Evolutionary conservation across 345 rosid species (phyloP).

Genomic region (Limnanthes douglasii): DNA sequence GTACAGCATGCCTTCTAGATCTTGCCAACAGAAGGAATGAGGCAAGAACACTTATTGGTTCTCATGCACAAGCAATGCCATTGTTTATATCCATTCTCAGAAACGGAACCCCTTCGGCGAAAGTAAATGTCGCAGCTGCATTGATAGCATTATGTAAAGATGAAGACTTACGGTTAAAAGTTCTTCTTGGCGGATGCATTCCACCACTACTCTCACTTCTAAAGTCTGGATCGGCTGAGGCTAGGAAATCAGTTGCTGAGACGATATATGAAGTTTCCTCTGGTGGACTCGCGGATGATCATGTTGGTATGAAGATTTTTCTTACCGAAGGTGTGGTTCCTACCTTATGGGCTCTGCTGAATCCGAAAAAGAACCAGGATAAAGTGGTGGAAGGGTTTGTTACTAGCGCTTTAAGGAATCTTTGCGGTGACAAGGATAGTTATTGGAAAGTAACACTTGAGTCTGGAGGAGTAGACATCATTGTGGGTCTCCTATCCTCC

Average conservation of each 20-base stretch:
- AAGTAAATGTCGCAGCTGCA: slow-evolving; percentile 56
- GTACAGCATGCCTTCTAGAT: slow-evolving; percentile 52
- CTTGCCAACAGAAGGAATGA: slow-evolving; percentile 59
- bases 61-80: slow-evolving; percentile 75
- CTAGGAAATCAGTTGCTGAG: slow-evolving; percentile 67
- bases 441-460: slow-evolving; percentile 62
- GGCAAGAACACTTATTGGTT: slow-evolving; percentile 55
- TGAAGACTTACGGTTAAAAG: slow-evolving; percentile 57
- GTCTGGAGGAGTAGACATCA: slow-evolving; percentile 62
- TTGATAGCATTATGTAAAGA: slow-evolving; percentile 63
- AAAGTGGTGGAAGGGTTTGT: slow-evolving; percentile 66
- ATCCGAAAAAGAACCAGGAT: slow-evolving; percentile 45
- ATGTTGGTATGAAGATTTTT: slow-evolving; percentile 74
- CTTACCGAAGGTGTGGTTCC: slow-evolving; percentile 80
- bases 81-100: slow-evolving; percentile 70
- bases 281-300: slow-evolving; percentile 68
- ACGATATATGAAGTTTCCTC: slow-evolving; percentile 76
- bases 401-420: slow-evolving; percentile 82
- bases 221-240: slow-evolving; percentile 59
- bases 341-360: slow-evolving; percentile 62
- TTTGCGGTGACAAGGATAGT: slow-evolving; percentile 57
- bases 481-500: slow-evolving; percentile 60
- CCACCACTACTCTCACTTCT: slow-evolving; percentile 72
- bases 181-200: slow-evolving; percentile 83
- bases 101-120: slow-evolving; percentile 50